Percentiles rank a stretch among this genome's conserved stretches.
These are phyloP conservation scores for Phytophthora ramorum DNA, from an alignment of 352 stramenopile genomes.

Conservation along the genomic window DNA sequence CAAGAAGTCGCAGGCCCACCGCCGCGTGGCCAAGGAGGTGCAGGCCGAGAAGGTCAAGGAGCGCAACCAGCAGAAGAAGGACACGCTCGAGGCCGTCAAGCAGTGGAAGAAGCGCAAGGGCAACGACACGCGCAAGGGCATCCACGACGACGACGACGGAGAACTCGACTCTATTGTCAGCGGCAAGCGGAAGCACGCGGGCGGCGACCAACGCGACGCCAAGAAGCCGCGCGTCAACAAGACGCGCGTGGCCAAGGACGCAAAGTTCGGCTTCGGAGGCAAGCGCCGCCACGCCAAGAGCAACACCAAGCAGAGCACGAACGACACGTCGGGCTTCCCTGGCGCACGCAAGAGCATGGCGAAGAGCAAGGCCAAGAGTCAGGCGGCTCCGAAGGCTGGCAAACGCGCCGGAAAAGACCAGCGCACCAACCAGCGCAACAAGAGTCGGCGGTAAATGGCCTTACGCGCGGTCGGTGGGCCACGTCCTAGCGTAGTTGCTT, in stretches of 20 bases:
- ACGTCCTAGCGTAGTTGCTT: constrained; percentile 11
- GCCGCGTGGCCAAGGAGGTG: constrained; percentile 96
- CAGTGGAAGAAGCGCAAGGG: constrained; percentile 91
- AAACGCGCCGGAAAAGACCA: constrained; percentile 71
- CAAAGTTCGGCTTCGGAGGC: constrained; percentile 88
- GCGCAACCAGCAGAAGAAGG: constrained; percentile 87
- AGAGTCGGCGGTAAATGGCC: constrained; percentile 49
- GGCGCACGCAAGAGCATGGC: constrained; percentile 47
- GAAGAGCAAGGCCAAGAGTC: constrained; percentile 55
- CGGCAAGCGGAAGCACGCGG: constrained; percentile 57
- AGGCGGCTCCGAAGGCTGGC: constrained; percentile 46
- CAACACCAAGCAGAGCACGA: constrained; percentile 85
- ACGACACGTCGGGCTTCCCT: constrained; percentile 78
- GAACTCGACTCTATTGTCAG: constrained; percentile 72
- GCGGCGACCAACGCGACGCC: constrained; percentile 55
- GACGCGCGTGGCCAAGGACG: constrained; percentile 74
- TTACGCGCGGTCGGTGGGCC: constrained; percentile 7
- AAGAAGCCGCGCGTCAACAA: constrained; percentile 83
- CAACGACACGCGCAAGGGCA: constrained; percentile 64
- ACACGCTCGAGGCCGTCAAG: constrained; percentile 88
- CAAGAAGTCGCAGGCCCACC: constrained; percentile 97
- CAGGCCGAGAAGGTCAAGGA: constrained; percentile 88
- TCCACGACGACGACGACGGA: constrained; percentile 69
- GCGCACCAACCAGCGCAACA: constrained; percentile 57
- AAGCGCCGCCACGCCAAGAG: constrained; percentile 78